These are phyloP conservation scores for Hura crepitans DNA, from an alignment of 441 rosid species.

Conservation along the genomic window DNA sequence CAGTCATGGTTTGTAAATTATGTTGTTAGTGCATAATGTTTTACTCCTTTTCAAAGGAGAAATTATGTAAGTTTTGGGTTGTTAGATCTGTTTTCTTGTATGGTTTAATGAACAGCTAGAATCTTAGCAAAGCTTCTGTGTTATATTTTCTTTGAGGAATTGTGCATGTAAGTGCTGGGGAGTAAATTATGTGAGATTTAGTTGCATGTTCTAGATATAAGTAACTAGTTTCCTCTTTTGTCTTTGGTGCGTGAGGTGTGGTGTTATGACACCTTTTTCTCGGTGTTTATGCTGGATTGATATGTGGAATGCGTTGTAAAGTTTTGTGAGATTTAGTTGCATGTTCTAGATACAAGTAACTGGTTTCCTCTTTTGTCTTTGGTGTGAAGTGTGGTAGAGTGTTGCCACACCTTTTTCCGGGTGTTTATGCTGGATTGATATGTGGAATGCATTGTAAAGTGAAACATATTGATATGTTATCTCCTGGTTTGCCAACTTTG, in stretches of 20 bases:
- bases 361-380: not conserved
- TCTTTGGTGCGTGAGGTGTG: not conserved
- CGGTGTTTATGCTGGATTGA: not conserved
- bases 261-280: not conserved
- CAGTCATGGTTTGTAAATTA: too few relatives aligned
- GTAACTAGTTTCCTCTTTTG: not conserved
- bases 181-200: not conserved
- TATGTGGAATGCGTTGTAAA: not conserved
- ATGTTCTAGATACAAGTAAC: too few relatives aligned
- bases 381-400: not conserved
- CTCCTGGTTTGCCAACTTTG: not conserved
- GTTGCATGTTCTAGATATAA: not conserved
- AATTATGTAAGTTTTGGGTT: too few relatives aligned
- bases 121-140: too few relatives aligned
- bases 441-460: not conserved
- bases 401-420: not conserved
- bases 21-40: too few relatives aligned
- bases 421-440: not conserved
- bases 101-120: too few relatives aligned
- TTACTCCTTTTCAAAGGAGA: too few relatives aligned
- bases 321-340: not conserved
- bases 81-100: too few relatives aligned
- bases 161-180: not conserved
- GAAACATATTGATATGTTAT: not conserved
- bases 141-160: not conserved